These are phyloP conservation scores for Arthrobotrys entomopaga DNA, from an alignment of 2,329 filamentous ascomycete genomes.

Conservation along the genomic window DNA sequence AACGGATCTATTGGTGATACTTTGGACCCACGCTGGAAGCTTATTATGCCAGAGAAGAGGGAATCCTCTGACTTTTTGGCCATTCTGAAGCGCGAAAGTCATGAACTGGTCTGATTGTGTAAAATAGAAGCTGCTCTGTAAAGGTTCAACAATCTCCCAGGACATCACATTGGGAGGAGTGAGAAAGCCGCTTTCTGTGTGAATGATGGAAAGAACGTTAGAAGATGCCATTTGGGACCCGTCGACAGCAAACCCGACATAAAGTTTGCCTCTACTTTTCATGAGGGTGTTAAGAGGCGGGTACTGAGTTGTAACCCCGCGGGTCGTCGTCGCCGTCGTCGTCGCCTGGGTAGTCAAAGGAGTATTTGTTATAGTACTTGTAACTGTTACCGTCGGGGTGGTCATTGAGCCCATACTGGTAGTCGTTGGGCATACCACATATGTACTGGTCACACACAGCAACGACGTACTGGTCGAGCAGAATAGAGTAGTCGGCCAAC, in stretches of 20 bases:
- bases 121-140: conserved; percentile 68
- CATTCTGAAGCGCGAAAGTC: conserved; percentile 68
- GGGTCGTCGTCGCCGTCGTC: not conserved
- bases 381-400: not conserved
- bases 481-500: conserved; percentile 32
- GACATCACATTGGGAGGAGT: conserved; percentile 77
- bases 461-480: not conserved
- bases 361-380: not conserved
- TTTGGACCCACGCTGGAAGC: conserved; percentile 70
- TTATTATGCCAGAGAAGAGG: conserved; percentile 73
- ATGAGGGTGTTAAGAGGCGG: conserved; percentile 39
- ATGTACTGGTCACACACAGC: conserved; percentile 9
- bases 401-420: too few relatives aligned
- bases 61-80: conserved; percentile 71
- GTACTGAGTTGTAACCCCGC: not conserved
- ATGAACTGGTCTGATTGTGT: conserved; percentile 69
- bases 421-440: conserved; percentile 1
- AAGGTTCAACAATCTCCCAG: conserved; percentile 69
- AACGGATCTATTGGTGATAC: conserved; percentile 64
- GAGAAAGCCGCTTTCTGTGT: conserved; percentile 71
- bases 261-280: conserved; percentile 60
- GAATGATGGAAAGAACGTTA: conserved; percentile 69
- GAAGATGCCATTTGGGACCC: conserved; percentile 65
- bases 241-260: conserved; percentile 71
- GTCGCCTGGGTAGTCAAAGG: not conserved